A percentile compares a stretch with the other conserved stretches of the same genome.
These are phyloP conservation scores for Didymosphaeria variabile DNA, from an alignment of 2,329 filamentous ascomycete species.

Conservation along the genomic window DNA sequence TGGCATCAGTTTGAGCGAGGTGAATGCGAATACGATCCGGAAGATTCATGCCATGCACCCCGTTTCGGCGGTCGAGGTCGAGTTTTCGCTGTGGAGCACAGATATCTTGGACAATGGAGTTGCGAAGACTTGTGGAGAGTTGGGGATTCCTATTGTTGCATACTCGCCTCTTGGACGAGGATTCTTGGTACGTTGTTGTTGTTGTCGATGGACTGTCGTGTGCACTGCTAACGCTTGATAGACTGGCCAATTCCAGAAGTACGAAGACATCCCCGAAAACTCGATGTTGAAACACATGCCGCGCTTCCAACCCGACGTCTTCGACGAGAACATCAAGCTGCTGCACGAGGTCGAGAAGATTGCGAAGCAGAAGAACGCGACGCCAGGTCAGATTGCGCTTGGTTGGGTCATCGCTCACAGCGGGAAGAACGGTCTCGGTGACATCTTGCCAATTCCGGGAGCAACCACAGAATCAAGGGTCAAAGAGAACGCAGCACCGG, in stretches of 20 bases:
- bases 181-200: slow-evolving; percentile 55
- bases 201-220: slow-evolving; percentile 57
- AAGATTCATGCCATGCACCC: slow-evolving; percentile 63
- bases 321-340: slow-evolving; percentile 72
- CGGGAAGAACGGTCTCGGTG: slow-evolving; percentile 62
- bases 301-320: slow-evolving; percentile 70
- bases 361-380: slow-evolving; percentile 67
- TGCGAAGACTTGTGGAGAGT: slow-evolving; percentile 64
- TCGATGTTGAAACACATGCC: slow-evolving; percentile 61
- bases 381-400: slow-evolving; percentile 71
- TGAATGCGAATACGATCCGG: slow-evolving; percentile 56
- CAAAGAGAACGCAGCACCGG: slow-evolving; percentile 70
- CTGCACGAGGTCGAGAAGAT: slow-evolving; percentile 66
- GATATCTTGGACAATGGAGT: slow-evolving; percentile 68
- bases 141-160: slow-evolving; percentile 72
- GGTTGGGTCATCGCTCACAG: slow-evolving; percentile 67
- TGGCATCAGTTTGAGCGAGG: slow-evolving; percentile 58
- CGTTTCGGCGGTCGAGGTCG: slow-evolving; percentile 68
- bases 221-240: slow-evolving; percentile 46
- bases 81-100: slow-evolving; percentile 66
- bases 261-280: slow-evolving; percentile 67
- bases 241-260: slow-evolving; percentile 54
- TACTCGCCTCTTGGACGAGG: slow-evolving; percentile 76
- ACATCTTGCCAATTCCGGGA: slow-evolving; percentile 73
- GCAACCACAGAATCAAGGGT: slow-evolving; percentile 66